phyloP scores from a whole-genome alignment of 1,284 basidiomycete genomes.

The Irpex lacteus region DNA sequence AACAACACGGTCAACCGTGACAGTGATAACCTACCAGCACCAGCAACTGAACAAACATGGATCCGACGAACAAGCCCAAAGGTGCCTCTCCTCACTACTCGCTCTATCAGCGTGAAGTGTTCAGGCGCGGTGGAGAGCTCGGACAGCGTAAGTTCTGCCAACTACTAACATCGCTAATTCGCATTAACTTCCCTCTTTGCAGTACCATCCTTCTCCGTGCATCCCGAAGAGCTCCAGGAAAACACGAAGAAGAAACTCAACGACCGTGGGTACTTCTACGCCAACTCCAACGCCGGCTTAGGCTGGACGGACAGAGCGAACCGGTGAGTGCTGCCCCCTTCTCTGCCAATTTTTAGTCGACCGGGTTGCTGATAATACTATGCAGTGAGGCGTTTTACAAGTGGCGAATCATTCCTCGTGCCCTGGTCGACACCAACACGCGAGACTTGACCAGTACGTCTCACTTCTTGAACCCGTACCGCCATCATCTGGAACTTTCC shows the following conservation, averaged over 20 bases:
- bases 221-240: slow-evolving; percentile 48
- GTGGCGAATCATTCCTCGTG: slow-evolving; percentile 53
- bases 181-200: neutral
- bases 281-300: slow-evolving; percentile 55
- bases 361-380: neutral
- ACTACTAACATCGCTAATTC: neutral
- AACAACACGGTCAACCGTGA: neutral
- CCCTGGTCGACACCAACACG: slow-evolving; percentile 57
- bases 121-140: slow-evolving; percentile 41
- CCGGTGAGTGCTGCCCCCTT: slow-evolving; percentile 27
- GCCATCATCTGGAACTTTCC: too few species aligned
- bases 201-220: slow-evolving; percentile 40
- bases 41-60: slow-evolving; percentile 32
- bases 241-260: slow-evolving; percentile 50
- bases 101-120: slow-evolving; percentile 52
- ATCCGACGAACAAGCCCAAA: slow-evolving; percentile 50
- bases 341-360: neutral
- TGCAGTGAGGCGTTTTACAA: slow-evolving; percentile 46
- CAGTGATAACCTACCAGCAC: neutral
- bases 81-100: slow-evolving; percentile 55
- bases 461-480: too few species aligned
- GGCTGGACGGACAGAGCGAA: slow-evolving; percentile 57
- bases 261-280: slow-evolving; percentile 53
- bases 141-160: slow-evolving; percentile 33
- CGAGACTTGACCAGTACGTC: slow-evolving; percentile 48